phyloP scores from a whole-genome alignment of 2,329 filamentous ascomycete genomes.

The Beauveria brongniartii region DNA sequence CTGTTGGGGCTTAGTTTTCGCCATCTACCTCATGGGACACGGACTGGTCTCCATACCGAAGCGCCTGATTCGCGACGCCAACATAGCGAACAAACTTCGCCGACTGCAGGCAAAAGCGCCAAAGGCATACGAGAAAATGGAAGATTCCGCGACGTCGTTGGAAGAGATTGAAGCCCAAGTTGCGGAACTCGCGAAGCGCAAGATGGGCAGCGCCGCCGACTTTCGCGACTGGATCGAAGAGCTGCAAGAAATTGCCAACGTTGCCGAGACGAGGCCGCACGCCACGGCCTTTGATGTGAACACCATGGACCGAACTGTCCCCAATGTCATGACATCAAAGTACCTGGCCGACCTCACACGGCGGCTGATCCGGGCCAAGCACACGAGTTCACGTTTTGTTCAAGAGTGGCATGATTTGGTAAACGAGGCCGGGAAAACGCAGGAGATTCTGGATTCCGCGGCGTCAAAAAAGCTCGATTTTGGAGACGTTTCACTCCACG shows the following conservation, averaged over 20 bases:
- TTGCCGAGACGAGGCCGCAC: conserved; percentile 53
- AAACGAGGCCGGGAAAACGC: conserved; percentile 63
- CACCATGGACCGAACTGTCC: conserved; percentile 44
- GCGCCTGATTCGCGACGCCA: conserved; percentile 70
- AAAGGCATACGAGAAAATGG: conserved; percentile 75
- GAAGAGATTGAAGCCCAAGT: conserved; percentile 79
- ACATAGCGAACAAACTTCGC: conserved; percentile 63
- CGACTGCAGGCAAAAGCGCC: conserved; percentile 73
- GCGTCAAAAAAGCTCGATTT: conserved; percentile 76
- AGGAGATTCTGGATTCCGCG: conserved; percentile 76
- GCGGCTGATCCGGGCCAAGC: conserved; percentile 70
- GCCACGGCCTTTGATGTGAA: conserved; percentile 31
- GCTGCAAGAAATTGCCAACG: conserved; percentile 65
- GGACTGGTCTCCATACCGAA: conserved; percentile 87
- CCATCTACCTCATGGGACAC: conserved; percentile 97
- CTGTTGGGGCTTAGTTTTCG: conserved; percentile 82
- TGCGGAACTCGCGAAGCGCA: conserved; percentile 67
- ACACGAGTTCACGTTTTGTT: conserved; percentile 73
- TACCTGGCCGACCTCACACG: conserved; percentile 87
- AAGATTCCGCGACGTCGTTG: conserved; percentile 71
- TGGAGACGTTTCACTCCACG: conserved; percentile 47
- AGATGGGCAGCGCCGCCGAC: conserved; percentile 64
- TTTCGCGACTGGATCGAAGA: conserved; percentile 97
- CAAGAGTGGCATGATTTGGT: conserved; percentile 81
- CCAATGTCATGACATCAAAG: conserved; percentile 82